Evolutionary conservation across 495 filamentous ascomycete species (phyloP), one percentile per base, ranked within the genome.

Genomic region (Aspergillus bridgeri): DNA sequence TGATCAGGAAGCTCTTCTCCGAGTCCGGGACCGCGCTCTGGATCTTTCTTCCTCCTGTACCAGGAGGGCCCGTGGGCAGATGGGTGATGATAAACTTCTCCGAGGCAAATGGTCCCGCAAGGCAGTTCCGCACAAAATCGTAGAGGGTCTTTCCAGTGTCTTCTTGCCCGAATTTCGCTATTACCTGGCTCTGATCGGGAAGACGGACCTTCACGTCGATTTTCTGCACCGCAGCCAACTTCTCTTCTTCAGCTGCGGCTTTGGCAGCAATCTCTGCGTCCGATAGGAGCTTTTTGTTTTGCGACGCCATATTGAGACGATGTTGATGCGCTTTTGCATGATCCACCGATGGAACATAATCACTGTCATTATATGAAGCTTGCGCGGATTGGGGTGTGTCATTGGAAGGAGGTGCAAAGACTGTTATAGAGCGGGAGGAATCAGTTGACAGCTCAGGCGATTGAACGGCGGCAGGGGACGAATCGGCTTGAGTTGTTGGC

Each of bases 241-340:
- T 81, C 33, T 86, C 83, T 25, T 82, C 81, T 38, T 86, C 83
- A 18, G 71, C 75, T 44, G 72, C 65, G 24, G 67, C 72, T 53
- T 80, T 75, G 23, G 74, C 77, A 13, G 70, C 72, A n/a, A 82
- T 72, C 54, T 83, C 80, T 20, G 74, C 75, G 52, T 82, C 79
- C 27, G 72, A 75, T n/a, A 68, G 72, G 17, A 75, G 81, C 71
- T 83, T 86, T 60, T 81, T 82, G 68, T 91, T 90, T 24, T 83
- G 83, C 22, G 83, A 80, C 6, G 77, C 73, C 21, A 76, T 69
- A 49, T 82, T 78, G 7, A 98, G 86, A 18, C 85, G 80, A 25
- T 82, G 78, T 71, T 98, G 92, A 62, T 93, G 89, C 11, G 84
- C 75, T 64, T 92, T 88, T 25, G 90, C 89, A 60, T 98, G 91